phyloP scores from a whole-genome alignment of 257 asterid genomes.

The Nyctanthes arbortristis region DNA sequence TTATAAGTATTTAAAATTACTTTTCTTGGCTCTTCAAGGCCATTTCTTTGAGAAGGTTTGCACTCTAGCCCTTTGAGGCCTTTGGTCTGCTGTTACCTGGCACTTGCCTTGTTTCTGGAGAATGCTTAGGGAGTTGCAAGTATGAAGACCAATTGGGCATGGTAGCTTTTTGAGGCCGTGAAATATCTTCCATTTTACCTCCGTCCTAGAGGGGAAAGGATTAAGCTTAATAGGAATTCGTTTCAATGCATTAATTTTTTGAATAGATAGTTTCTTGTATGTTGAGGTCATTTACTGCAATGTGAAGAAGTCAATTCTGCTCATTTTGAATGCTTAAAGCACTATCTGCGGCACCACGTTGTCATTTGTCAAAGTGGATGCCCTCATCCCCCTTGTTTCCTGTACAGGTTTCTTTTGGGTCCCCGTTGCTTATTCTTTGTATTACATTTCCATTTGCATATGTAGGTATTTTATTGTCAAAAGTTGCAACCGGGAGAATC shows the following conservation, averaged over 20 bases:
- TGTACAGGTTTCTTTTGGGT: slow-evolving; percentile 13
- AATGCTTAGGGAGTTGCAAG: background rate
- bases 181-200: background rate
- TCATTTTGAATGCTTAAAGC: background rate
- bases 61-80: background rate
- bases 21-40: background rate
- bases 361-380: background rate
- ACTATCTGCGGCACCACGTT: background rate
- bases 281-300: background rate
- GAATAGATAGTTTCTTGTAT: background rate
- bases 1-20: too few relatives aligned
- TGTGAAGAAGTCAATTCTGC: background rate
- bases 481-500: slow-evolving; percentile 95
- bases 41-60: background rate
- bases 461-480: slow-evolving; percentile 92
- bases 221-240: background rate
- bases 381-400: background rate
- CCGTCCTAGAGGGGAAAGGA: background rate
- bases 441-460: slow-evolving; percentile 38
- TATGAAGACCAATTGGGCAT: background rate
- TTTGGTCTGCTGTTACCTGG: background rate
- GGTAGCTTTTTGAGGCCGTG: background rate
- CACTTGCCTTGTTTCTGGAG: background rate
- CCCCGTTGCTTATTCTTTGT: slow-evolving; percentile 29
- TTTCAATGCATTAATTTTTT: background rate